phyloP scores from a whole-genome alignment of 2,329 filamentous ascomycete genomes.

The Apiospora marii region DNA sequence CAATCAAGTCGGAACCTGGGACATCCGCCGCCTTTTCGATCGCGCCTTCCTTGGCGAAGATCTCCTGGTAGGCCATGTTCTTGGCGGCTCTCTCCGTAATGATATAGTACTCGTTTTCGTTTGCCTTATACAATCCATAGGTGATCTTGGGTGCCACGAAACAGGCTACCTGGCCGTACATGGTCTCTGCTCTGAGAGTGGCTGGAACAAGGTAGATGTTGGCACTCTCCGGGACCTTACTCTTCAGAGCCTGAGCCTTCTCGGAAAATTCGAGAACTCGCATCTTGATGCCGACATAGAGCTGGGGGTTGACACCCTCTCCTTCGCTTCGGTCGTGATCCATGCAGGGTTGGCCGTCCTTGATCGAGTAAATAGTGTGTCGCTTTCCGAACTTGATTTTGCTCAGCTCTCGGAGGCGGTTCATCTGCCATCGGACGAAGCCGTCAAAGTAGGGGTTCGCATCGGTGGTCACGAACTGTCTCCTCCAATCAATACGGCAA shows the following conservation, averaged over 20 bases:
- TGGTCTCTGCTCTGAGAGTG: slow-evolving; percentile 93
- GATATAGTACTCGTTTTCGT: slow-evolving; percentile 82
- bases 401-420: slow-evolving; percentile 82
- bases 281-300: slow-evolving; percentile 93
- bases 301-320: slow-evolving; percentile 84
- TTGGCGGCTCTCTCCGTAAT: slow-evolving; percentile 85
- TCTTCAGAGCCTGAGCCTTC: slow-evolving; percentile 74
- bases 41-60: slow-evolving; percentile 79
- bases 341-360: slow-evolving; percentile 87
- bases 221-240: slow-evolving; percentile 79
- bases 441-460: slow-evolving; percentile 97
- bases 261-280: slow-evolving; percentile 90
- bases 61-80: slow-evolving; percentile 96
- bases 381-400: slow-evolving; percentile 95
- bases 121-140: slow-evolving; percentile 87
- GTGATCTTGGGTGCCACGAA: slow-evolving; percentile 91
- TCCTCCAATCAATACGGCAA: slow-evolving; percentile 89
- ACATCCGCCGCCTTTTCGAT: slow-evolving; percentile 79
- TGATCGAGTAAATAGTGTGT: slow-evolving; percentile 92
- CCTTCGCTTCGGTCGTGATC: slow-evolving; percentile 85
- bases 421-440: slow-evolving; percentile 98
- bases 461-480: slow-evolving; percentile 93
- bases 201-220: slow-evolving; percentile 91
- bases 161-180: slow-evolving; percentile 97
- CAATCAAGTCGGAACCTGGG: slow-evolving; percentile 80